Base-by-base conservation (phyloP, 2,329 filamentous ascomycete genomes). In the Paraphoma sp. region DNA sequence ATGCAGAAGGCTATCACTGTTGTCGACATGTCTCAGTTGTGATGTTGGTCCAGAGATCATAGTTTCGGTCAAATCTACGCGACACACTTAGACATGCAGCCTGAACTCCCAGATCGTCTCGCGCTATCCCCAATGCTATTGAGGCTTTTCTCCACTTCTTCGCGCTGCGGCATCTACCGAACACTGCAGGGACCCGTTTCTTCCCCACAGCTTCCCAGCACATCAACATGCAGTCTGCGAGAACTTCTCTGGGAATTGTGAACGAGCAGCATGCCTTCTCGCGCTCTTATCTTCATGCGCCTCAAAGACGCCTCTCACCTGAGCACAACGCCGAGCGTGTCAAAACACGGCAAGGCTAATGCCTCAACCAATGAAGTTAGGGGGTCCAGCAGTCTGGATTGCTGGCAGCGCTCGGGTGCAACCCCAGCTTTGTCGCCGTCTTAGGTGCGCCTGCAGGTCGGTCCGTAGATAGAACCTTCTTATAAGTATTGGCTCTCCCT, bases 361-460 rank as follows among this genome's bases (percentile, higher is more conserved):
- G 42, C 7, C 28, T 30, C 11, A 49, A 16, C 36, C 47, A 49
- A 30, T 42, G 29, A 42, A 18, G 6, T 18, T 17, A 16, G 45
- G 33, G 10, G 33, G 36, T 28, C 47, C 47, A 29, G 28, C 23
- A 49, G 47, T 31, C 47, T 49, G 36, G 47, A 49, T 49, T 45
- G 17, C 42, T 45, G 17, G 17, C 42, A 18, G 42, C 10, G 17
- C 17, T 45, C 17, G 42, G 42, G 11, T 23, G 28, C 42, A 28
- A 18, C 42, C 42, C 16, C 46, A 51, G 54, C 50, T 36, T 36
- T 17, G 16, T 51, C 42, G 43, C 29, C 33, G 14, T 10, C 33
- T 36, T 36, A 36, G 9, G 50, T 29, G 38, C 29, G 40, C 38
- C 45, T 29, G 23, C 51, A 50, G 33, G 33, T 36, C 14, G 33